phyloP scores from a whole-genome alignment of 2,329 filamentous ascomycete genomes.

The Venturia asperata region DNA sequence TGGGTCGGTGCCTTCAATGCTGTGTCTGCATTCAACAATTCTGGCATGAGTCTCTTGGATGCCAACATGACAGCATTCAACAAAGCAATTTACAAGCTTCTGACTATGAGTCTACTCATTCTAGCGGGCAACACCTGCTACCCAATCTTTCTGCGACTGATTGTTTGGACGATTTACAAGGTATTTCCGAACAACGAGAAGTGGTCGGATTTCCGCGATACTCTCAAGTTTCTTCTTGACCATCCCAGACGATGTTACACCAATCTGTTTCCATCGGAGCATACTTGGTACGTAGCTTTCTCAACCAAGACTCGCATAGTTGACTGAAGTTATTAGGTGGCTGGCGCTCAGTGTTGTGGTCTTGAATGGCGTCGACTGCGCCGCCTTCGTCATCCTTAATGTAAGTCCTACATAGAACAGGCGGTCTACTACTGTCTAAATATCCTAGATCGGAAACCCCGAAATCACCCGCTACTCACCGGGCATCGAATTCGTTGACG shows the following conservation, averaged over 20 bases:
- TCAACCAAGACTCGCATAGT: background rate
- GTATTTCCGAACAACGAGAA: slow-evolving; percentile 34
- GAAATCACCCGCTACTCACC: slow-evolving; percentile 41
- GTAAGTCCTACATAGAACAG: slow-evolving; percentile 24
- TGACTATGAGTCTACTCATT: slow-evolving; percentile 44
- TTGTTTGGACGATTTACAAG: slow-evolving; percentile 51
- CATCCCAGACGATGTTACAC: slow-evolving; percentile 58
- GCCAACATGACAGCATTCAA: slow-evolving; percentile 59
- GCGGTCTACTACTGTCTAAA: background rate
- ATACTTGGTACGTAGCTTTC: slow-evolving; percentile 43
- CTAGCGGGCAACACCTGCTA: slow-evolving; percentile 51
- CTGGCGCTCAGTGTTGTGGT: slow-evolving; percentile 45
- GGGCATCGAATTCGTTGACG: slow-evolving; percentile 46
- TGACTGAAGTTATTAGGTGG: slow-evolving; percentile 30
- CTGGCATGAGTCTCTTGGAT: slow-evolving; percentile 61
- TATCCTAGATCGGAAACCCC: slow-evolving; percentile 43
- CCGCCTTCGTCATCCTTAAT: slow-evolving; percentile 47
- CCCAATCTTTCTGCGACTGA: slow-evolving; percentile 50
- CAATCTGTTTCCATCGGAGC: slow-evolving; percentile 52
- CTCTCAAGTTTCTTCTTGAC: slow-evolving; percentile 52
- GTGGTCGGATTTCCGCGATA: slow-evolving; percentile 36
- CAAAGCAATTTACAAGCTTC: slow-evolving; percentile 37
- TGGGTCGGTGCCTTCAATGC: slow-evolving; percentile 64
- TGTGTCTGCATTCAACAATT: slow-evolving; percentile 63
- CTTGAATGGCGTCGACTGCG: slow-evolving; percentile 50